phyloP scores from a whole-genome alignment of 1,284 basidiomycete genomes.

The Cystobasidiaceae sp. region DNA sequence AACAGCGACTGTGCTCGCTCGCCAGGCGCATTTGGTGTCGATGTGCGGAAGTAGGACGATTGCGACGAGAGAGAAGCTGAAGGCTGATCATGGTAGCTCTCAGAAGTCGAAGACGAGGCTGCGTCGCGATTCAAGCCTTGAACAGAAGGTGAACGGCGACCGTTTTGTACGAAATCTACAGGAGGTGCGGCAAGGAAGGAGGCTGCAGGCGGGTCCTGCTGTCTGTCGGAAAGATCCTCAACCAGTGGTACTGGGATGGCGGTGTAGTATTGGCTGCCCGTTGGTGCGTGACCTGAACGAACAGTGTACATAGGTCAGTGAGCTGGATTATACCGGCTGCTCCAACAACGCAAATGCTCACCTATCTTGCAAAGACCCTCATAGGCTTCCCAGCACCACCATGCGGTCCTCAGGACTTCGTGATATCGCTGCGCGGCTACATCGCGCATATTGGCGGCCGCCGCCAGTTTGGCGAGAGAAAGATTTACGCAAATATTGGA shows the following conservation, averaged over 20 bases:
- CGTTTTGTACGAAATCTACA: too few relatives aligned
- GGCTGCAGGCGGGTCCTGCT: constrained; percentile 2
- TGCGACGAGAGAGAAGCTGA: constrained; percentile 7
- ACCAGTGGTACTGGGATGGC: constrained; percentile 20
- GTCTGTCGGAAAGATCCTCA: constrained; percentile 4
- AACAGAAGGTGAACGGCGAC: too few relatives aligned
- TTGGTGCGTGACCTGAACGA: background rate
- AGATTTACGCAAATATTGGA: constrained; percentile 30
- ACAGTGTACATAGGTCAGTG: background rate
- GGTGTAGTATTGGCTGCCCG: background rate
- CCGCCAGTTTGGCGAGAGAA: constrained; percentile 52
- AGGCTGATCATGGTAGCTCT: background rate
- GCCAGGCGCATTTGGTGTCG: constrained; percentile 1
- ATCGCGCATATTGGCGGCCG: constrained; percentile 67
- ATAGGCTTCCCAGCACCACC: constrained; percentile 89
- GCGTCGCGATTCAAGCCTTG: too few relatives aligned
- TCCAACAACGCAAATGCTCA: constrained; percentile 45
- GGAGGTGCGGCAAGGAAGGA: constrained; percentile 8
- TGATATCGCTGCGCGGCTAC: constrained; percentile 66
- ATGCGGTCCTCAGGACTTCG: constrained; percentile 66
- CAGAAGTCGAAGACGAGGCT: too few relatives aligned
- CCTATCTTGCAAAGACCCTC: constrained; percentile 79
- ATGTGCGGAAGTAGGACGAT: constrained; percentile 6
- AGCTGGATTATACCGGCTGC: background rate
- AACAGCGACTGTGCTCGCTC: background rate